Conservation (phyloP, 768 basidiomycete species). For the Boletus rufocinnamomeus region DNA sequence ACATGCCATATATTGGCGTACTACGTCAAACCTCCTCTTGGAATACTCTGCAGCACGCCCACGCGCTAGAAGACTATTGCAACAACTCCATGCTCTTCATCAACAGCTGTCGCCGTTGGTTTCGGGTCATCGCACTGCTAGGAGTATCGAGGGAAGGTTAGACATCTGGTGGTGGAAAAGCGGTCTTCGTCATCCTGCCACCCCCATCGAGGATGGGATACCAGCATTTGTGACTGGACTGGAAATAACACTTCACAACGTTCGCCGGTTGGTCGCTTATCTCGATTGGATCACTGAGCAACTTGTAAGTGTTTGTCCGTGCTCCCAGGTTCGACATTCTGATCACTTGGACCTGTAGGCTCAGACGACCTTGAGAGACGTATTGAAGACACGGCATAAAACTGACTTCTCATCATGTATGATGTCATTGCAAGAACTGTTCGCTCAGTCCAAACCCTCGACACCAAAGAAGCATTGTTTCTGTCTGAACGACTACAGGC, state of each 20-base stretch:
- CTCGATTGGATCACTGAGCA: constrained; percentile 33
- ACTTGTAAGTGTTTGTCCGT: constrained; percentile 19
- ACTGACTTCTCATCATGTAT: constrained; percentile 20
- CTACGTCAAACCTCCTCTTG: constrained; percentile 34
- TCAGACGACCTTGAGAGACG: constrained; percentile 19
- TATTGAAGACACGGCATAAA: constrained; percentile 3
- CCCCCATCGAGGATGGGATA: constrained; percentile 12
- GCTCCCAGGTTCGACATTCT: not conserved
- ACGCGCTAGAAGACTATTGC: constrained; percentile 19
- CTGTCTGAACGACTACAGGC: constrained; percentile 2
- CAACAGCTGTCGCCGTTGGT: constrained; percentile 11
- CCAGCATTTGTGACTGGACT: constrained; percentile 22
- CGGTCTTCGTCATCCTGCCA: not conserved
- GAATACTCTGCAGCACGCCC: constrained; percentile 35
- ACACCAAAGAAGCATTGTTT: constrained; percentile 13
- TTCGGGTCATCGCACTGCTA: not conserved
- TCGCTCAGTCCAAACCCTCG: constrained; percentile 15
- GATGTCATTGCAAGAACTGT: constrained; percentile 24
- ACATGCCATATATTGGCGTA: constrained; percentile 32
- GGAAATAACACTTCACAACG: constrained; percentile 23
- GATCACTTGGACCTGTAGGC: constrained; percentile 17
- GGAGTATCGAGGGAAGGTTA: not conserved
- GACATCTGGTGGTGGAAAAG: constrained; percentile 13
- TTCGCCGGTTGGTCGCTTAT: constrained; percentile 24
- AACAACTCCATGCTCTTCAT: constrained; percentile 20